Base-by-base conservation (phyloP, 169 alveolate species). In the Eimeria acervulina region DNA sequence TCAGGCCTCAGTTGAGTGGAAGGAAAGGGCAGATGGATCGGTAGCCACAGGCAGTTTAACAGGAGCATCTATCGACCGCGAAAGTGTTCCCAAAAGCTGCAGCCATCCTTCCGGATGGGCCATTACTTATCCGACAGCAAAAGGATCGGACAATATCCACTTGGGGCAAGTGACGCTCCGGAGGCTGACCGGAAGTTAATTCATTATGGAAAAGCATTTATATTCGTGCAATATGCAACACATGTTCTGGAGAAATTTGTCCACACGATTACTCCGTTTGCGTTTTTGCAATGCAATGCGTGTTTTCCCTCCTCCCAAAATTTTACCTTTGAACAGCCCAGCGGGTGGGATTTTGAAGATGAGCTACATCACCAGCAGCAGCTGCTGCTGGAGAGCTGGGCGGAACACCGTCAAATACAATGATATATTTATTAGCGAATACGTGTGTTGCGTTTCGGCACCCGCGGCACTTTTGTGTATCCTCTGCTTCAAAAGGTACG, bases 51-150 rank as follows among this genome's bases (percentile, higher is more conserved):
- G 72, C 47, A 19, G 10, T 36, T n/a, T 74, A 7, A 36, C 51
- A 81, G 90, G 90, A 44, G 51, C 74, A 51, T 2, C 90, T 17
- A 5, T 40, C 55, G 70, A 44, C 4, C 90, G 5, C 31, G 72
- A 31, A n/a, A 52, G 7, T n/a, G 70, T 61, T 5, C 28, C 26
- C 12, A 52, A 81, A 42, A n/a, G 90, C 90, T 47, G 19, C 10
- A 47, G 70, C 40, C 90, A 81, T n/a, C 90, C 90, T 12, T 2
- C 66, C 28, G 90, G 90, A 10, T 81, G 90, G 90, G 47, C 70
- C 2, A 81, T 28, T 52, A 81, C 90, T 19, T 55, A 52, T 31
- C 90, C 70, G 12, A 51, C 19, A 51, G 90, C 90, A 52, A 42
- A 52, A 81, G 90, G 90, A 13, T 38, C 85, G 26, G 59, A 40